Percentiles rank a stretch among this genome's conserved stretches.
These are phyloP conservation scores for Sclerotinia spermophila DNA, from an alignment of 2,329 filamentous ascomycete genomes.

Conservation along the genomic window DNA sequence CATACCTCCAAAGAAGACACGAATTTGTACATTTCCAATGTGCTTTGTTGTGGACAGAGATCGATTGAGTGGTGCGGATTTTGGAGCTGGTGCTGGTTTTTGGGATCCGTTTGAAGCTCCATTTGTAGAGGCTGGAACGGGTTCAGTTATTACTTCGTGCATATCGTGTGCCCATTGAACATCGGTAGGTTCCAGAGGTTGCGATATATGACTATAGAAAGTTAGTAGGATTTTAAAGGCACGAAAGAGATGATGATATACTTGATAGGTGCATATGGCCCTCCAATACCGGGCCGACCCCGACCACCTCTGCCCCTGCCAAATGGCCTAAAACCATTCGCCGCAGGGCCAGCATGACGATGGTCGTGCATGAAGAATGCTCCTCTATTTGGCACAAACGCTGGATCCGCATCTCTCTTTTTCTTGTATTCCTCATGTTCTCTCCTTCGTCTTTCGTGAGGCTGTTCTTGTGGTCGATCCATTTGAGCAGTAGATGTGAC, in stretches of 20 bases:
- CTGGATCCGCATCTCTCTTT: slow-evolving; percentile 81
- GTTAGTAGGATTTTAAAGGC: slow-evolving; percentile 29
- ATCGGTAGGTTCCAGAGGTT: slow-evolving; percentile 57
- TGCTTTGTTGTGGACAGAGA: slow-evolving; percentile 79
- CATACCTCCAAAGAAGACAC: slow-evolving; percentile 76
- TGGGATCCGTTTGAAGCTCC: slow-evolving; percentile 41
- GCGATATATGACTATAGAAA: slow-evolving; percentile 43
- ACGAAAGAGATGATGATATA: slow-evolving; percentile 44
- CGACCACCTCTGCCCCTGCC: slow-evolving; percentile 57
- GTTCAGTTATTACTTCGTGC: slow-evolving; percentile 66
- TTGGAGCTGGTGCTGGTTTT: slow-evolving; percentile 43
- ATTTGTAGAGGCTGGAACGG: slow-evolving; percentile 34
- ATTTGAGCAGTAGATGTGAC: slow-evolving; percentile 40
- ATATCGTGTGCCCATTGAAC: slow-evolving; percentile 92
- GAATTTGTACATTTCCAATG: slow-evolving; percentile 79
- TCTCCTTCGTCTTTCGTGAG: slow-evolving; percentile 68
- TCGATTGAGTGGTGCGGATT: slow-evolving; percentile 64
- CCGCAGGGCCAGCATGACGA: slow-evolving; percentile 69
- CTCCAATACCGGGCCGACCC: slow-evolving; percentile 55
- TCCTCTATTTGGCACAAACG: slow-evolving; percentile 90
- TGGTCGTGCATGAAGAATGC: slow-evolving; percentile 98
- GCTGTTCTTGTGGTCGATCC: slow-evolving; percentile 50
- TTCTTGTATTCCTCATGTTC: slow-evolving; percentile 91
- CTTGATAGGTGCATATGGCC: slow-evolving; percentile 58
- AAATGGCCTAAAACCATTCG: slow-evolving; percentile 74